Base-by-base conservation (phyloP, 2,329 filamentous ascomycete species). In the Claviceps purpurea region DNA sequence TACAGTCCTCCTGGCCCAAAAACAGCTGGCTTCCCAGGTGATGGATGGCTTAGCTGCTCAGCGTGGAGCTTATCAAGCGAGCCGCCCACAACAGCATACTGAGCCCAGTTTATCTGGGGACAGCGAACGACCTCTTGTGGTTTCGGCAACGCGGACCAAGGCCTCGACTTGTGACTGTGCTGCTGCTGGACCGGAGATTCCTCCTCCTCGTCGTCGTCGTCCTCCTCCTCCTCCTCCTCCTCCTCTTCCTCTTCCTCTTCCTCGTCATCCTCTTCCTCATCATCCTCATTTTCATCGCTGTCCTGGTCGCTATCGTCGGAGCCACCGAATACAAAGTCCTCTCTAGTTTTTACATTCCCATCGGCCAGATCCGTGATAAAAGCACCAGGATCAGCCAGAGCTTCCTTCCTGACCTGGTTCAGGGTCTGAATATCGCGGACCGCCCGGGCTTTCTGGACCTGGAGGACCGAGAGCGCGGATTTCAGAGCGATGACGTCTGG, bases 31-130 rank as follows among this genome's bases (percentile, higher is more conserved):
- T 64, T 65, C 1, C 80, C 80, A 42, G 76, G 73, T 8, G 68
- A 70, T 1, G 89, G 89, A 51, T 79, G 77, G 48, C 72, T 69
- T 50, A 82, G 70, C 68, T 96, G 89, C 62, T 95, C 87, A 49
- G 81, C 78, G 65, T 96, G 90, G 56, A 96, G 73, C 64, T 82
- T 86, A 66, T 96, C 89, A 39, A 96, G 74, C 1, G 87, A 81
- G 22, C 68, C 64, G 48, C 89, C 90, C 3, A 93, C 82, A n/a
- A 96, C 76, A 59, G 88, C 87, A 66, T 97, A 97, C 64, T 95
- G 90, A 13, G 83, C 81, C 91, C 91, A 97, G 71, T 96, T 95
- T 62, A 97, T 84, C 8, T 88, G 85, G 8, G 91, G 91, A 70
- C 84, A 89, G 42, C 90, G 82, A 26, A 94, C 84, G 1, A 97